phyloP scores from a whole-genome alignment of 2,329 filamentous ascomycete genomes.

The Phymatotrichopsis omnivora region DNA sequence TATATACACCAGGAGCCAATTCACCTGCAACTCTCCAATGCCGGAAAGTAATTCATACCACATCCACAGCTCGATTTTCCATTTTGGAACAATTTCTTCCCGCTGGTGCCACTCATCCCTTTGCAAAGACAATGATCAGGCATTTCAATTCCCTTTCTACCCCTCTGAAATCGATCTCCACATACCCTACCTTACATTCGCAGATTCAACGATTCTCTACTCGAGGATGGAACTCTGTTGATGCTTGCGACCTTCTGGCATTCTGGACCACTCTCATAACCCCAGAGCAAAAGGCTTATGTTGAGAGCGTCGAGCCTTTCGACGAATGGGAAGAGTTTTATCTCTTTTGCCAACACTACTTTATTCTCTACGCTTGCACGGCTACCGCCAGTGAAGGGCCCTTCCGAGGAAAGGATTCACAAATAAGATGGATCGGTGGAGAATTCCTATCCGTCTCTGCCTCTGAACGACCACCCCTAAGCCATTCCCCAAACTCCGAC shows the following conservation, averaged over 20 bases:
- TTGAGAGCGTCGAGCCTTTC: constrained; percentile 65
- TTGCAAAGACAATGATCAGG: constrained; percentile 72
- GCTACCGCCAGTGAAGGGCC: constrained; percentile 8
- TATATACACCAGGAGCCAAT: constrained; percentile 16
- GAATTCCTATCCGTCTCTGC: too few species aligned
- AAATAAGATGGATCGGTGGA: constrained; percentile 22
- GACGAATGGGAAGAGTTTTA: constrained; percentile 96
- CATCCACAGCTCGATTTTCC: constrained; percentile 60
- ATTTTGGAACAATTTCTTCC: constrained; percentile 80
- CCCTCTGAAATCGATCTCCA: constrained; percentile 61
- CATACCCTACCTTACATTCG: constrained; percentile 55
- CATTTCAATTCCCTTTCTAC: constrained; percentile 76
- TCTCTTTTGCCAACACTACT: constrained; percentile 75
- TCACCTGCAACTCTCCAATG: background rate
- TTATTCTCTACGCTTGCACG: constrained; percentile 42
- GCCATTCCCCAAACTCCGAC: constrained; percentile 15
- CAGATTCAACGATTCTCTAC: constrained; percentile 58
- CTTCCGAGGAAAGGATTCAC: constrained; percentile 13
- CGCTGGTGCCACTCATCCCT: constrained; percentile 66
- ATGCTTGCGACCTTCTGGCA: constrained; percentile 65
- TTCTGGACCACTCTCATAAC: constrained; percentile 62
- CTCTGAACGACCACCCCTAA: constrained; percentile 5
- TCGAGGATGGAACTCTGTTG: constrained; percentile 57
- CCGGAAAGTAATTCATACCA: constrained; percentile 12
- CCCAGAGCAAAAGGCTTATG: constrained; percentile 48